Conservation (phyloP, 1,284 basidiomycete genomes). For the Tylopilus sp. region DNA sequence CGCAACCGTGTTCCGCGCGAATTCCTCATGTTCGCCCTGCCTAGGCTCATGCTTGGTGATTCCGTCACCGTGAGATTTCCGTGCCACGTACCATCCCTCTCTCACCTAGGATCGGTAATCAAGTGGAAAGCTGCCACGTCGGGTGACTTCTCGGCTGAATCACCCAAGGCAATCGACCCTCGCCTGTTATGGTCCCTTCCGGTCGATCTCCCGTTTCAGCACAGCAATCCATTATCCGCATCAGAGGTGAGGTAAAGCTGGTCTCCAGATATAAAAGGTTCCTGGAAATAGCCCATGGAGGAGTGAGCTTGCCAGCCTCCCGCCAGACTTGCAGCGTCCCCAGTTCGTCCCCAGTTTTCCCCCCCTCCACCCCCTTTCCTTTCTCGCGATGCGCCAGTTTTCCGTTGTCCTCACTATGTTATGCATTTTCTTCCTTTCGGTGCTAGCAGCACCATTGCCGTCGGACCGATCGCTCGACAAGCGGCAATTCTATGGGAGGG, state of each 20-base stretch:
- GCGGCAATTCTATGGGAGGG: conserved; percentile 45
- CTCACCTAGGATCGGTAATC: conserved; percentile 22
- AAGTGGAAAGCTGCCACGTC: conserved; percentile 11
- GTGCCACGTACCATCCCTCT: not conserved
- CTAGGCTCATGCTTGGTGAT: conserved; percentile 9
- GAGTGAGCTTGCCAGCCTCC: conserved; percentile 1
- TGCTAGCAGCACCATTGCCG: conserved; percentile 47
- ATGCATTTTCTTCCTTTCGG: conserved; percentile 40
- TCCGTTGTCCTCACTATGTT: conserved; percentile 42
- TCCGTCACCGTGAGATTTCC: conserved; percentile 18
- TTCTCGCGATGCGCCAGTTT: conserved; percentile 38
- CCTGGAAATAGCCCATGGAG: conserved; percentile 8
- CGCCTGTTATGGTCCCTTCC: conserved; percentile 27
- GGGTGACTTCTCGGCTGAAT: conserved; percentile 20
- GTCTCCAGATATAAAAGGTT: conserved; percentile 25
- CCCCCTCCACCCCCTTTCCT: not conserved
- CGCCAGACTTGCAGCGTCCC: conserved; percentile 1
- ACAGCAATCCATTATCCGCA: conserved; percentile 23
- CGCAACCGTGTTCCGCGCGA: conserved; percentile 14
- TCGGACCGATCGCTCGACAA: conserved; percentile 39
- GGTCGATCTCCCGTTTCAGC: conserved; percentile 24
- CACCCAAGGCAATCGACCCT: conserved; percentile 22
- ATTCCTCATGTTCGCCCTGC: conserved; percentile 20
- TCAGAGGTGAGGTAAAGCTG: conserved; percentile 32
- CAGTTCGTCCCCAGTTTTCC: not conserved